These are phyloP conservation scores for Phaeodactylum tricornutum DNA, from an alignment of 108 stramenopile genomes.

Conservation along the genomic window DNA sequence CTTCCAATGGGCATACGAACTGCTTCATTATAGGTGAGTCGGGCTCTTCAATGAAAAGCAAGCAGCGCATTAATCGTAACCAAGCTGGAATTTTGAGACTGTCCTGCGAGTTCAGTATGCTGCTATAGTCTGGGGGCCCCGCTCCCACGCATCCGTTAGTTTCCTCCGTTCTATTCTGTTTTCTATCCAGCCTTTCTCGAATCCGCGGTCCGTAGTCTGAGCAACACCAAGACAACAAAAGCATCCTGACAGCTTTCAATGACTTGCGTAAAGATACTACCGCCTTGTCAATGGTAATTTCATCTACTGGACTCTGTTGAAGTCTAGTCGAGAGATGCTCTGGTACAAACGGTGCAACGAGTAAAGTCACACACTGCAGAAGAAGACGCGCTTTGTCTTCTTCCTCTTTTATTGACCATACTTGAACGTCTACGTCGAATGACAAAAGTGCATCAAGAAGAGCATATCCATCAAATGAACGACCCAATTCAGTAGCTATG, in stretches of 20 bases:
- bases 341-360: slow-evolving; percentile 9
- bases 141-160: slow-evolving; percentile 26
- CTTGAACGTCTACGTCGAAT: slow-evolving; percentile 10
- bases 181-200: not conserved
- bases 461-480: slow-evolving; percentile 30
- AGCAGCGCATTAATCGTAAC: slow-evolving; percentile 29
- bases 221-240: slow-evolving; percentile 47
- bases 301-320: too few relatives aligned
- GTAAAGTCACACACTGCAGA: slow-evolving; percentile 41
- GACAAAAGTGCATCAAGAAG: slow-evolving; percentile 35
- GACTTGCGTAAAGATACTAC: not conserved
- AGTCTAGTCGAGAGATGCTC: too few relatives aligned
- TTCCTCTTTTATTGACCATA: slow-evolving; percentile 22
- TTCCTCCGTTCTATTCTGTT: slow-evolving; percentile 12
- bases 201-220: slow-evolving; percentile 30
- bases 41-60: slow-evolving; percentile 44
- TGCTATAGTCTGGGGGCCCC: slow-evolving; percentile 34
- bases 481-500: slow-evolving; percentile 30
- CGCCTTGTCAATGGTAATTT: too few relatives aligned
- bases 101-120: slow-evolving; percentile 25
- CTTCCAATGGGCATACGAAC: slow-evolving; percentile 15
- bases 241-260: slow-evolving; percentile 12
- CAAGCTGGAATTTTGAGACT: slow-evolving; percentile 13
- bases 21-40: slow-evolving; percentile 26
- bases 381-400: slow-evolving; percentile 43